These are phyloP conservation scores for Melastoma malabathricum DNA, from an alignment of 345 rosid genomes.

Conservation along the genomic window DNA sequence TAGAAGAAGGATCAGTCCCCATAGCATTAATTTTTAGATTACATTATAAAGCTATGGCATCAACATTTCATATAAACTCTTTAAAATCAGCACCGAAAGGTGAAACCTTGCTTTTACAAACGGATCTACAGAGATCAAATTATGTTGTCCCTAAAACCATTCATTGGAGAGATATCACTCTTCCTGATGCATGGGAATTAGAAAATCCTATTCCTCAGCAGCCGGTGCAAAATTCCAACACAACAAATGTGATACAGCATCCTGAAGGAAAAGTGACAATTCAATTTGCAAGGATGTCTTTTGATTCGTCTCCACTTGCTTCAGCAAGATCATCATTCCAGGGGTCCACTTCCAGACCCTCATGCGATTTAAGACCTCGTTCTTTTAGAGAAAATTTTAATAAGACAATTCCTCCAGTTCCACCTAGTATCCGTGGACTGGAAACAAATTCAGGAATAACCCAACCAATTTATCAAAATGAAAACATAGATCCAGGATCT, in stretches of 20 bases:
- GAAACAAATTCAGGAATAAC: neutral
- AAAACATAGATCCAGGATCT: rapidly evolving
- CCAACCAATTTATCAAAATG: neutral
- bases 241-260: neutral
- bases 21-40: neutral
- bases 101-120: no score
- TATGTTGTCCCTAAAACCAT: no score
- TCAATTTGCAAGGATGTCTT: neutral
- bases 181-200: neutral
- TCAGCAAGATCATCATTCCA: neutral
- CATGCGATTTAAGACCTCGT: no score
- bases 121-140: no score
- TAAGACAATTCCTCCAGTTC: neutral
- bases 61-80: neutral
- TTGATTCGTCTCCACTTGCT: neutral
- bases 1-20: no score
- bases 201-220: neutral
- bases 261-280: neutral
- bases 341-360: no score
- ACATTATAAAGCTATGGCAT: neutral
- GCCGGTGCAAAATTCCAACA: neutral
- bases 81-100: neutral
- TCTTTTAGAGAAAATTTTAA: no score
- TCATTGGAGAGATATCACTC: no score
- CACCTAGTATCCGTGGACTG: neutral